Conservation (phyloP, 768 basidiomycete genomes). For the Mrakia gelida region DNA sequence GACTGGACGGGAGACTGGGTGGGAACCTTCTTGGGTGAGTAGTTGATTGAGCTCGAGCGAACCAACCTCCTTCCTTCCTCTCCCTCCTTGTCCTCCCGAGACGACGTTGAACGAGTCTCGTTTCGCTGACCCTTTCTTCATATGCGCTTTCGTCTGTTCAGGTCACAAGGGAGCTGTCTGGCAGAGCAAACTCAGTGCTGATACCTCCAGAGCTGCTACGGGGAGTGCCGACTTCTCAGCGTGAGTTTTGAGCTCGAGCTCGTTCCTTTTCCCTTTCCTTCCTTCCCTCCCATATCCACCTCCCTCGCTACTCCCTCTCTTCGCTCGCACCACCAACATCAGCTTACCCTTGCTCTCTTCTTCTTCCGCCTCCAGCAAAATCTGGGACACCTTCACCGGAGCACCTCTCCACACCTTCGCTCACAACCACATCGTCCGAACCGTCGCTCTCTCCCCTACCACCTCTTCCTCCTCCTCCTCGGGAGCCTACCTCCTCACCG, state of each 20-base stretch:
- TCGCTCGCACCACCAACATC: background rate
- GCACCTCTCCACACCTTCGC: constrained; percentile 88
- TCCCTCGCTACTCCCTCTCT: constrained; percentile 22
- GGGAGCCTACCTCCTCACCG: constrained; percentile 70
- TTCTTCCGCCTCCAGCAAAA: constrained; percentile 57
- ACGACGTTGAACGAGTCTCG: background rate
- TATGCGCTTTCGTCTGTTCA: constrained; percentile 3
- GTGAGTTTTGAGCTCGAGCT: constrained; percentile 52
- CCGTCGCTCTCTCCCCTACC: constrained; percentile 73
- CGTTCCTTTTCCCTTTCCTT: background rate
- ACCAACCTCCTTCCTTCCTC: background rate
- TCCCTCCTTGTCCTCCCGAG: too few species aligned
- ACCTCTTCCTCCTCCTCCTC: constrained; percentile 17
- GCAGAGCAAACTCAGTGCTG: constrained; percentile 83
- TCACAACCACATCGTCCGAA: constrained; percentile 97
- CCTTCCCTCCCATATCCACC: constrained; percentile 22
- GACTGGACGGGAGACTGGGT: constrained; percentile 69
- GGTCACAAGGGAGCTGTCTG: constrained; percentile 82
- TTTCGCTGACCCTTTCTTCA: background rate
- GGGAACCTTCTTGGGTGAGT: constrained; percentile 57
- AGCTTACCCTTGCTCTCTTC: constrained; percentile 25
- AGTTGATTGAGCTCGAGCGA: constrained; percentile 32
- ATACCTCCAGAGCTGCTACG: constrained; percentile 79
- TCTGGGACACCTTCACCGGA: constrained; percentile 93
- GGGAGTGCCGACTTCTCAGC: constrained; percentile 97